Evolutionary conservation across 352 stramenopile species (phyloP).

Genomic region (Globisporangium spinosum): DNA sequence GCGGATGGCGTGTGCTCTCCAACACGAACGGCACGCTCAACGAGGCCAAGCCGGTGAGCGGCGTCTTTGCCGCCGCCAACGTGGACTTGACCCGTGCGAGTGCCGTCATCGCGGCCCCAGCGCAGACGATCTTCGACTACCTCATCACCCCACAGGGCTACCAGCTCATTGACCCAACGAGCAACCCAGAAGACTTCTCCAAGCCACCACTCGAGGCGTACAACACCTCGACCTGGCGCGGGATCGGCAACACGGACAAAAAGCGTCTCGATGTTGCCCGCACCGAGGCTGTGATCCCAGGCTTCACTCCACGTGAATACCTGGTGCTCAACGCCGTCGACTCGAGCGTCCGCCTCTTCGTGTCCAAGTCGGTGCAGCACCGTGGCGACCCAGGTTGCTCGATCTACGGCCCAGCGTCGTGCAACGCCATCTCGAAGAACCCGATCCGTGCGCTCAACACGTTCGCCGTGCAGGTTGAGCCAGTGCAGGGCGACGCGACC

Average conservation of each 20-base stretch:
- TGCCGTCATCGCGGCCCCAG: conserved; percentile 22
- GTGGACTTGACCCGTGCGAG: conserved; percentile 26
- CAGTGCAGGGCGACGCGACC: conserved; percentile 17
- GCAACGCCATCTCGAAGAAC: conserved; percentile 21
- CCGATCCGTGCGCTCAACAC: conserved; percentile 20
- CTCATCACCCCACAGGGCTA: conserved; percentile 30
- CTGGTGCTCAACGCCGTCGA: conserved; percentile 22
- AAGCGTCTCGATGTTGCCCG: conserved; percentile 27
- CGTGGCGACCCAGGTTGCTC: conserved; percentile 18
- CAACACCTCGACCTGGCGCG: conserved; percentile 24
- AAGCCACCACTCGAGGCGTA: conserved; percentile 27
- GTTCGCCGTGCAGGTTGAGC: conserved; percentile 21
- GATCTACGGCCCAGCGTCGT: conserved; percentile 20
- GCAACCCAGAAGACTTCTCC: conserved; percentile 29
- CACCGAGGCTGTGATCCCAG: conserved; percentile 17
- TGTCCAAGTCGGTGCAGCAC: conserved; percentile 23
- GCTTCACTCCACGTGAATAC: conserved; percentile 10
- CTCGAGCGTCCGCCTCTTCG: conserved; percentile 9
- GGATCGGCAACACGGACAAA: conserved; percentile 20
- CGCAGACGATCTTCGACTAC: conserved; percentile 32
- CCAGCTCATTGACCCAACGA: conserved; percentile 32
- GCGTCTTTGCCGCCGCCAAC: conserved; percentile 23
- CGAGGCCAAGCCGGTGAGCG: conserved; percentile 30
- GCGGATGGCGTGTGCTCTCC: conserved; percentile 24
- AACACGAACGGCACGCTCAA: conserved; percentile 30